Evolutionary conservation across 768 basidiomycete genomes (phyloP).

Genomic region (Lactarius deliciosus): DNA sequence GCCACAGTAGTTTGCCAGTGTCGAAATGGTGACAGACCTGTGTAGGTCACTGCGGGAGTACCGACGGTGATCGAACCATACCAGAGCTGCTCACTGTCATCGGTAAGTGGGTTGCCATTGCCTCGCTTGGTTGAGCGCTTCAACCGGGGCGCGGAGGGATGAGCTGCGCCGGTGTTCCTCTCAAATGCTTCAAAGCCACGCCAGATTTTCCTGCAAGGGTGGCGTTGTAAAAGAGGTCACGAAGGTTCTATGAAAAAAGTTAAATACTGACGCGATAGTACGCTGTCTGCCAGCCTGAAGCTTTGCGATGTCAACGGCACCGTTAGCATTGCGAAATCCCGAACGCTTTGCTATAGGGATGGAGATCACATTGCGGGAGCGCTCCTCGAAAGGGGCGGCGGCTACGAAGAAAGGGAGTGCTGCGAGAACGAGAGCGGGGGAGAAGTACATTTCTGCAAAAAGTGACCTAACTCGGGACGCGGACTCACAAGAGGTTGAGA

Average conservation of each 20-base stretch:
- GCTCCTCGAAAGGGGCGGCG: not conserved
- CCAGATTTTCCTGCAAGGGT: slow-evolving; percentile 21
- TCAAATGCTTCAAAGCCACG: slow-evolving; percentile 20
- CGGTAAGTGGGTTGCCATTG: slow-evolving; percentile 13
- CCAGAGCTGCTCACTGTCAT: slow-evolving; percentile 21
- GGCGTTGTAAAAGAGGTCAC: not conserved
- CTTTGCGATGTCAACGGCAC: slow-evolving; percentile 22
- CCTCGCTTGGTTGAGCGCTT: slow-evolving; percentile 2
- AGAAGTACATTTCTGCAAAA: slow-evolving; percentile 20
- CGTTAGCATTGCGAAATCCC: slow-evolving; percentile 13
- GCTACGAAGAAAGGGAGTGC: not conserved
- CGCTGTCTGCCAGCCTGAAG: slow-evolving; percentile 8
- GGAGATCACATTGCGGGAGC: not conserved
- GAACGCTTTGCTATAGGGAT: not conserved
- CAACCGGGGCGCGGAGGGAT: slow-evolving; percentile 10
- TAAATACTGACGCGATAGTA: slow-evolving; percentile 11
- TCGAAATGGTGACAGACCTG: not conserved
- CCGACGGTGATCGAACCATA: slow-evolving; percentile 29
- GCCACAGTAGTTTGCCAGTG: no score
- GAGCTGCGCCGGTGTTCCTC: slow-evolving; percentile 25
- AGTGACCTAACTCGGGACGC: not conserved
- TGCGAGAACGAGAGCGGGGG: not conserved
- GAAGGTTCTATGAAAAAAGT: not conserved
- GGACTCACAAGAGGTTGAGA: not conserved
- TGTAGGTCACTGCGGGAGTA: slow-evolving; percentile 25